Evolutionary conservation across 345 rosid genomes (phyloP).

Genomic region (Punica granatum): DNA sequence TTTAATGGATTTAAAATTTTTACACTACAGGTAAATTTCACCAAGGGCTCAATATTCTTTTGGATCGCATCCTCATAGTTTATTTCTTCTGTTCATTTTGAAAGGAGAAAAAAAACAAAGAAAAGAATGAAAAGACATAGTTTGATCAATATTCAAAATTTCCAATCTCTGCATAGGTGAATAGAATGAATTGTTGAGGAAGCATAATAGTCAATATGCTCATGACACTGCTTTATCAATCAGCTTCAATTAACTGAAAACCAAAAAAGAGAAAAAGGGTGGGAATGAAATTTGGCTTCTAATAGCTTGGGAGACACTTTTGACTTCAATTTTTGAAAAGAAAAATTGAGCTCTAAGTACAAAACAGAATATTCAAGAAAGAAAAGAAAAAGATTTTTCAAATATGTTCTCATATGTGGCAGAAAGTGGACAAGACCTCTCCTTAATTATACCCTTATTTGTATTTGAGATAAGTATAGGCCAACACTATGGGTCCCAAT

Average conservation of each 20-base stretch:
- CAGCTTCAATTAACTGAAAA: background rate
- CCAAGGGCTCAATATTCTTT: no score
- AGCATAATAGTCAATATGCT: conserved; percentile 3
- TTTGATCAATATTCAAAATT: no score
- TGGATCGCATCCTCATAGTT: no score
- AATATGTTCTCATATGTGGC: no score
- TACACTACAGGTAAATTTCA: no score
- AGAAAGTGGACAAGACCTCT: conserved; percentile 1
- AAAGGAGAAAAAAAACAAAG: no score
- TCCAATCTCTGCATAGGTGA: no score
- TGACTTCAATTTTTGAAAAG: background rate
- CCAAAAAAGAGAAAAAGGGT: background rate
- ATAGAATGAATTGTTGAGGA: background rate
- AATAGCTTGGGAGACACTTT: conserved; percentile 2
- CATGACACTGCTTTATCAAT: conserved; percentile 1
- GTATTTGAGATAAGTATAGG: background rate
- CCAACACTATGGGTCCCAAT: conserved; percentile 3
- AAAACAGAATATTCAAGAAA: conserved; percentile 3
- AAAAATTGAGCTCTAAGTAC: conserved; percentile 6
- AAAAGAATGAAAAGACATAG: no score
- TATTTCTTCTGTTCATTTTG: no score
- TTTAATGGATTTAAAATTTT: no score
- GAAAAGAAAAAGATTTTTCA: background rate
- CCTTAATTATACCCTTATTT: background rate
- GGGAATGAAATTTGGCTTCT: background rate